Percentiles rank a stretch among this genome's conserved stretches.
phyloP scores from a whole-genome alignment of 1,284 basidiomycete genomes.

The Dichomitus squalens region DNA sequence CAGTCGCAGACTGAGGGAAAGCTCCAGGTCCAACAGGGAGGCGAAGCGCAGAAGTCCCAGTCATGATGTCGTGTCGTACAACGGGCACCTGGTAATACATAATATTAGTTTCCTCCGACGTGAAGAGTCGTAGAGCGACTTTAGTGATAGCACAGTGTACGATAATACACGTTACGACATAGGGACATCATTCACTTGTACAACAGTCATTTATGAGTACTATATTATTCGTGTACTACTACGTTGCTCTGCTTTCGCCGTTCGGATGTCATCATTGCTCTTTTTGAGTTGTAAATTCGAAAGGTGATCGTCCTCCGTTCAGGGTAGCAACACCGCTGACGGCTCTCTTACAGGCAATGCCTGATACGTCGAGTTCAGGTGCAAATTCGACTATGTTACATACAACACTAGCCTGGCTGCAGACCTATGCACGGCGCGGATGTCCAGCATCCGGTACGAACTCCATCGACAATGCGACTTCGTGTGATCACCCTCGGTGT shows the following conservation, averaged over 20 bases:
- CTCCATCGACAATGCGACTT: not conserved
- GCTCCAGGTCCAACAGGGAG: slow-evolving; percentile 16
- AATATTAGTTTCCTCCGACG: not conserved
- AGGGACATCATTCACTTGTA: slow-evolving; percentile 9
- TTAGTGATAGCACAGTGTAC: not conserved
- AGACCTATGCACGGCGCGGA: not conserved
- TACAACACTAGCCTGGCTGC: not conserved
- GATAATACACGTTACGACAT: not conserved
- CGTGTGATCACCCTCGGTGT: too few relatives aligned
- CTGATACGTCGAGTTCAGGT: not conserved
- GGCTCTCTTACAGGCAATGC: not conserved
- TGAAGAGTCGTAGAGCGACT: not conserved
- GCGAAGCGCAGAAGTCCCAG: slow-evolving; percentile 7
- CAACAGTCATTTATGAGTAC: slow-evolving; percentile 9
- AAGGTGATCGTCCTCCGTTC: too few relatives aligned
- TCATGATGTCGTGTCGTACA: not conserved
- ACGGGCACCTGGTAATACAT: too few relatives aligned
- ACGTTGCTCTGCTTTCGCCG: not conserved
- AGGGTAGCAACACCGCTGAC: not conserved
- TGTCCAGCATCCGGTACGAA: not conserved
- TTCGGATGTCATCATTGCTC: not conserved
- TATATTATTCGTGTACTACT: slow-evolving; percentile 10
- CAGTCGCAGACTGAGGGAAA: slow-evolving; percentile 28
- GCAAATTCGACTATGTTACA: not conserved
- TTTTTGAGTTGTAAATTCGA: not conserved